These are phyloP conservation scores for Quercus ilex DNA, from an alignment of 306 rosid species.

Conservation along the genomic window DNA sequence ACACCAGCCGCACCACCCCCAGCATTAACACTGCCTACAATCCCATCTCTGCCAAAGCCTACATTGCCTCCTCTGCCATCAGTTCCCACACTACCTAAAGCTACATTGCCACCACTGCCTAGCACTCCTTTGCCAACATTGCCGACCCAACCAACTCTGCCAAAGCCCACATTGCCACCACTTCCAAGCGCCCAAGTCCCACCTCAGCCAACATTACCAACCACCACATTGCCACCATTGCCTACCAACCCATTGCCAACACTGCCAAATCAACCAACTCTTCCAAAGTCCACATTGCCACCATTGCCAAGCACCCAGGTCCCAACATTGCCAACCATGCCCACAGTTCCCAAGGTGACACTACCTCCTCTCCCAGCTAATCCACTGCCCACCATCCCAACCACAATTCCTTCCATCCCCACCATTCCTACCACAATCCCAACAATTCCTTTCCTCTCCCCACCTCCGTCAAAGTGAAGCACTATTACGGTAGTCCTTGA, in stretches of 20 bases:
- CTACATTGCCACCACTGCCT: conserved; percentile 1
- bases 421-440: conserved; percentile 3
- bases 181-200: not conserved
- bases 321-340: conserved; percentile 4
- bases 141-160: not conserved
- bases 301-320: conserved; percentile 11
- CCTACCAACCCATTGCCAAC: not conserved
- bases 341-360: not conserved
- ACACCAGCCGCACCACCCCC: conserved; percentile 24
- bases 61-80: too few relatives aligned
- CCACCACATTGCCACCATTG: conserved; percentile 3
- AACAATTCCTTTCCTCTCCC: conserved; percentile 2
- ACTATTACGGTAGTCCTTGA: too few relatives aligned
- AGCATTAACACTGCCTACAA: conserved; percentile 6
- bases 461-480: conserved; percentile 26
- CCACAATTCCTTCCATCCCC: not conserved
- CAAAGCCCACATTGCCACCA: not conserved
- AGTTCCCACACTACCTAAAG: too few relatives aligned
- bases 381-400: not conserved
- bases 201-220: not conserved
- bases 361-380: too few relatives aligned
- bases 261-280: conserved; percentile 3
- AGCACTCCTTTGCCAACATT: not conserved
- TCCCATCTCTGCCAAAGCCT: too few relatives aligned
- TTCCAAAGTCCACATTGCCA: conserved; percentile 21